Evolutionary conservation across 495 filamentous ascomycete species (phyloP), one percentile per base, ranked within the genome.

Genomic region (Xanthoparmelia taractica): DNA sequence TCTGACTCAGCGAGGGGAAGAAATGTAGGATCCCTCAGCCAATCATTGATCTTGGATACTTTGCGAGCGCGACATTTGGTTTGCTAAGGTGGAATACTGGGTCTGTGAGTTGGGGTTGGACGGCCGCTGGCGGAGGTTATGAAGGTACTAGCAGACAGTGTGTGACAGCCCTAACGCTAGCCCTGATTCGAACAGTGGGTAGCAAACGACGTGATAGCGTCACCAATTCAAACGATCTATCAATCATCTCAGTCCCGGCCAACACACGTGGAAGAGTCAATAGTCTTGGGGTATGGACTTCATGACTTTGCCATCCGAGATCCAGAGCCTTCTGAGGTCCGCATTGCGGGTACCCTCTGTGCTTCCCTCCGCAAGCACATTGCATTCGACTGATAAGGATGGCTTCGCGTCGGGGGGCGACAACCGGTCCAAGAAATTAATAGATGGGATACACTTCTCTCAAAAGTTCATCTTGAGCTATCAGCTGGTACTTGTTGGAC

Each of bases 381-480:
- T 57, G 2, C 60, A 63, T 25, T 20, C 41, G 8, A 50, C 29
- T 54, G 56, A 63, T 31, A 57, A 52, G 45, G 56, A 58, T 58
- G 56, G 56, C n/a, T 63, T 63, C 38, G 20, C 61, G 5, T 55
- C 33, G 13, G 34, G 33, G 15, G 55, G 57, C 33, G 36, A 45
- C 18, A 38, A 58, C 31, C 40, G 56, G n/a, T 60, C 60, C 45
- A 65, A 60, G 31, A 27, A 61, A 17, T 13, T 65, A 10, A 65
- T 65, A 43, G 58, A 59, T 8, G 63, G 63, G 7, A 66, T 66
- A 25, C 37, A 45, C 20, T 66, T 59, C 48, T 63, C 60, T 8
- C 62, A 34, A 15, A 58, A 18, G 12, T 66, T 66, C 31, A 63
- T 66, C 18, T 54, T 63, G 50, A 63, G 41, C 36, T 66, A 66